These are phyloP conservation scores for Dryas octopetala DNA, from an alignment of 306 rosid genomes.

Conservation along the genomic window DNA sequence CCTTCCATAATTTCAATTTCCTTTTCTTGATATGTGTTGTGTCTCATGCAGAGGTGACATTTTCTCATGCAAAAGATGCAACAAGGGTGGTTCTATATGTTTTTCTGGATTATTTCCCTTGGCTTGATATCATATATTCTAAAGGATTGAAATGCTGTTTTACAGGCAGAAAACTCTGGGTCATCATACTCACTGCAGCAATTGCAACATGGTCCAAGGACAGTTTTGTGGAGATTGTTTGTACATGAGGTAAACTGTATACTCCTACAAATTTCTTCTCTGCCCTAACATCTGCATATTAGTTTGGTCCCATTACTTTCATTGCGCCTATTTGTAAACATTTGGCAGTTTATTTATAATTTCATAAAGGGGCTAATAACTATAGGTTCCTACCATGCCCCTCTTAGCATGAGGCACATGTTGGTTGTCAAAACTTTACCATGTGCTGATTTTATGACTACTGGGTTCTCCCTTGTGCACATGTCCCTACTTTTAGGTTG, in stretches of 20 bases:
- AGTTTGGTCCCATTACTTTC: background rate
- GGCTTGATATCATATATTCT: background rate
- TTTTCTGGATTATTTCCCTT: background rate
- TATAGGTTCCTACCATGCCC: background rate
- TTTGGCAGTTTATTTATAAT: background rate
- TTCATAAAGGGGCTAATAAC: background rate
- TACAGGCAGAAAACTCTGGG: conserved; percentile 94
- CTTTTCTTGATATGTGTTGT: background rate
- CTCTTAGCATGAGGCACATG: background rate
- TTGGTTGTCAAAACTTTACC: background rate
- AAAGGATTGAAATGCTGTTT: conserved; percentile 32
- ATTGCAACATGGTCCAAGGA: conserved; percentile 72
- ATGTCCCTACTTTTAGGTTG: background rate
- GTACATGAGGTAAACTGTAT: conserved; percentile 81
- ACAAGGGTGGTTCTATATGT: background rate
- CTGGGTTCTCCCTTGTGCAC: background rate
- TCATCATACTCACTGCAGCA: conserved; percentile 66
- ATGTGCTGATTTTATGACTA: background rate
- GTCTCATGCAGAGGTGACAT: background rate
- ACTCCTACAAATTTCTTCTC: conserved; percentile 17
- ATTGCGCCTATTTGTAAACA: background rate
- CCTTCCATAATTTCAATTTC: background rate
- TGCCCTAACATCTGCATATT: background rate
- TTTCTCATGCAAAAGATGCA: background rate
- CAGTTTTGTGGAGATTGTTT: conserved; percentile 98